These are phyloP conservation scores for Pulveroboletus sp. DNA, from an alignment of 768 basidiomycete species.

Conservation along the genomic window DNA sequence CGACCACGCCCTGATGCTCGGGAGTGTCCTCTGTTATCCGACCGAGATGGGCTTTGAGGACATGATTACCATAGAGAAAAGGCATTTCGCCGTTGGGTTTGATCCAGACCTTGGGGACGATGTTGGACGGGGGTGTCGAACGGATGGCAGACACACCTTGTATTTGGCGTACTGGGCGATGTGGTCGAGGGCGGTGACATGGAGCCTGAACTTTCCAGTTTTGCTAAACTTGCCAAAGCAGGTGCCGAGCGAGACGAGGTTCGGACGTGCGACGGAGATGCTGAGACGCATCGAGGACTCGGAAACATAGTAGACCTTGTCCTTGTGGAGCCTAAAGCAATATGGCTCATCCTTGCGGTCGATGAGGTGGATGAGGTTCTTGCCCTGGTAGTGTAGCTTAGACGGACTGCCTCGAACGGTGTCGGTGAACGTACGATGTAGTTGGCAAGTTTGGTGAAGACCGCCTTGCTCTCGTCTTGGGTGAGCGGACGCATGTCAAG, in stretches of 20 bases:
- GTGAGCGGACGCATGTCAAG: constrained; percentile 90
- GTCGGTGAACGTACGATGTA: constrained; percentile 68
- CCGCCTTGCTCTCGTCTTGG: constrained; percentile 94
- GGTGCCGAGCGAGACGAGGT: constrained; percentile 89
- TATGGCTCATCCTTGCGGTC: constrained; percentile 93
- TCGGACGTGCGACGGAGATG: constrained; percentile 89
- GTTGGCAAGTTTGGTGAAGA: constrained; percentile 96
- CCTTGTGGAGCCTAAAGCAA: constrained; percentile 93
- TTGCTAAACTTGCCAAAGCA: constrained; percentile 99
- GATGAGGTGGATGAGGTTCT: constrained; percentile 93
- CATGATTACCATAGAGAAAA: constrained; percentile 97
- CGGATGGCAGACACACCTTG: constrained; percentile 60
- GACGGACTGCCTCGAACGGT: background rate
- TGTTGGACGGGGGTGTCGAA: background rate
- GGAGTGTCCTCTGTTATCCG: constrained; percentile 98
- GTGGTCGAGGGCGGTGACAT: constrained; percentile 90
- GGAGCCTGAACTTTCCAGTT: constrained; percentile 95
- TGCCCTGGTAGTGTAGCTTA: constrained; percentile 56
- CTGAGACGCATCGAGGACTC: constrained; percentile 91
- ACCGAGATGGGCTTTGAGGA: constrained; percentile 97
- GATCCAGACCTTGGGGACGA: constrained; percentile 80
- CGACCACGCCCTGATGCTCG: constrained; percentile 97
- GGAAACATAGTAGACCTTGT: constrained; percentile 95
- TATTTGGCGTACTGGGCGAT: constrained; percentile 96
- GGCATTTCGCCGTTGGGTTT: constrained; percentile 99